Conservation (phyloP, 106 monocot genomes). For the Acanthochlamys bracteata region DNA sequence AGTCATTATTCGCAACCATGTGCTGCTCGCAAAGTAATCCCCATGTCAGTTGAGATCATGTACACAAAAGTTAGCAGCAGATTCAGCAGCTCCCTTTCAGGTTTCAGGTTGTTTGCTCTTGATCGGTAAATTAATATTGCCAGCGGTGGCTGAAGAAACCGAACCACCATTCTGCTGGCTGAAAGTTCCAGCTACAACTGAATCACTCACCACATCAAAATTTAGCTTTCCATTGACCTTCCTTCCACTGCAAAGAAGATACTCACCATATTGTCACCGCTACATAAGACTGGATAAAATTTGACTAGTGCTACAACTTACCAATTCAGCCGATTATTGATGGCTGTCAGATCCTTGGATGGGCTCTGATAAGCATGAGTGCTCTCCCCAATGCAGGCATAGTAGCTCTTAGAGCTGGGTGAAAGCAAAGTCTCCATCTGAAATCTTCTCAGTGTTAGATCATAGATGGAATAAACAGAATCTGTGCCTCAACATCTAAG, state of each 20-base stretch:
- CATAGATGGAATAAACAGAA: no score
- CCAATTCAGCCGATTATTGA: slow-evolving; percentile 81
- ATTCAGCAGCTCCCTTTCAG: neutral
- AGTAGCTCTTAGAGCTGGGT: slow-evolving; percentile 95
- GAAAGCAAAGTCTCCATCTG: slow-evolving; percentile 86
- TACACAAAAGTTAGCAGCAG: slow-evolving; percentile 10
- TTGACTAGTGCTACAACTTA: slow-evolving; percentile 6
- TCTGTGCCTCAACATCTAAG: no score
- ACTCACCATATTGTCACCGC: neutral
- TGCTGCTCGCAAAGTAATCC: neutral
- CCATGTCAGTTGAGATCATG: neutral
- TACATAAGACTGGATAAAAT: neutral
- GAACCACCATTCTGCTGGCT: slow-evolving; percentile 42
- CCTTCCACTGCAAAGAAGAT: slow-evolving; percentile 28
- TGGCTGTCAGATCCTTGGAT: slow-evolving; percentile 83
- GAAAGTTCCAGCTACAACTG: slow-evolving; percentile 64
- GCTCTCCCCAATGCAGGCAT: slow-evolving; percentile 93
- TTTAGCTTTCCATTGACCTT: slow-evolving; percentile 58
- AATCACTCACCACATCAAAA: slow-evolving; percentile 75
- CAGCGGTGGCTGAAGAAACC: slow-evolving; percentile 13
- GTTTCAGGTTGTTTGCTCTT: slow-evolving; percentile 43
- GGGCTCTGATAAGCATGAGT: slow-evolving; percentile 96
- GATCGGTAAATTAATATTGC: slow-evolving; percentile 10
- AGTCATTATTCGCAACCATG: neutral
- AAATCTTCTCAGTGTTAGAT: no score